Base-by-base conservation (phyloP, 805 yeast genomes). In the Zygotorulaspora chibaensis region DNA sequence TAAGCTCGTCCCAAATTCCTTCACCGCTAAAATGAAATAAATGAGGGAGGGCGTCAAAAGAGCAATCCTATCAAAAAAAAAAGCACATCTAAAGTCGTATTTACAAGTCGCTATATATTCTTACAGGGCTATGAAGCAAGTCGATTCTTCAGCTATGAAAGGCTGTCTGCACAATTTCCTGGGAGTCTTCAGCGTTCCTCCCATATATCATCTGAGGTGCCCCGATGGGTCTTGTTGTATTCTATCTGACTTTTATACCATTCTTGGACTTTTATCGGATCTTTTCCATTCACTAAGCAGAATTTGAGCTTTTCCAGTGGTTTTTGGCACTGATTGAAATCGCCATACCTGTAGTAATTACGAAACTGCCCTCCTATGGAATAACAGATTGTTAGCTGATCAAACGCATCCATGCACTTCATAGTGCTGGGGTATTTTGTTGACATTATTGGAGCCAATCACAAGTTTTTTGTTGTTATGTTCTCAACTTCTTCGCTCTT, bases 191-290 rank as follows among this genome's bases (percentile, higher is more conserved):
- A 45, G 25, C 66, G 52, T 47, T 63, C 68, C 43, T 76, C 78
- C 98, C 98, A 91, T 8, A 91, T 73, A 58, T 86, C 91, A 61
- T 90, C 96, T 42, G 91, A 80, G 54, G 84, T 80, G 2, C 96
- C 96, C 40, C 71, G 67, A 30, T 75, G 71, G 61, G 78, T 76
- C 54, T 81, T 80, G 52, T 80, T 79, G 33, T 46, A 43, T 31
- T 82, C 76, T 15, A 81, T 69, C 49, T 80, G 71, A 29, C 75
- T 68, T 68, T 79, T 84, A 69, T 83, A 85, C 69, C 81, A 91
- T 51, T 79, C 75, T 59, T 84, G 89, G 11, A 90, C 79, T 52
- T 80, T 83, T 26, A 79, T 62, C 6, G 77, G 76, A 44, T 83
- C 74, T 40, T 69, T 70, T 12, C 63, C 56, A 62, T 84, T 77